Evolutionary conservation across 148 eudicot genomes (phyloP).

Genomic region (Camellia lanceoleosa): DNA sequence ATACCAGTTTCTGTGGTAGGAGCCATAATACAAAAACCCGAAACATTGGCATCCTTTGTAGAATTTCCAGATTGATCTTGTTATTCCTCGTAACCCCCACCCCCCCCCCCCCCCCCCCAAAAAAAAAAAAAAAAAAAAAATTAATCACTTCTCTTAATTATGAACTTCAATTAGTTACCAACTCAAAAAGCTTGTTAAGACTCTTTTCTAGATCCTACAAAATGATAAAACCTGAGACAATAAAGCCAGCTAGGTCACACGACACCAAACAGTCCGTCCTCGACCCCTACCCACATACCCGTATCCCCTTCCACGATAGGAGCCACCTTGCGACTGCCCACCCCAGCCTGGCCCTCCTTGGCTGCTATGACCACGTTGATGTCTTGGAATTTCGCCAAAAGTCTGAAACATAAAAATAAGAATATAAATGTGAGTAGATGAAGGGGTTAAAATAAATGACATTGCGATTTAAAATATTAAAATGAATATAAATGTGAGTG

Average conservation of each 20-base stretch:
- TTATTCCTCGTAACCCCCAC: too few relatives aligned
- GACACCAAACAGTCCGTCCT: constrained; percentile 34
- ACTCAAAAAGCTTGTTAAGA: neutral
- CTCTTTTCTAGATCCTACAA: neutral
- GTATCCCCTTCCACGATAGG: constrained; percentile 50
- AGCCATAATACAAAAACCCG: too few relatives aligned
- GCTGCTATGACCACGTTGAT: constrained; percentile 44
- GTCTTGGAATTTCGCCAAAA: constrained; percentile 50
- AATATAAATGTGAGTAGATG: too few relatives aligned
- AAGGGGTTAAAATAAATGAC: too few relatives aligned
- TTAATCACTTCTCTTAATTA: too few relatives aligned
- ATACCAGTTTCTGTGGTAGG: too few relatives aligned
- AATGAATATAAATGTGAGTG: too few relatives aligned
- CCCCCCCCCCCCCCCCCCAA: too few relatives aligned
- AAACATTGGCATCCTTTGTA: too few relatives aligned
- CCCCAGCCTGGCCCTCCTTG: constrained; percentile 51
- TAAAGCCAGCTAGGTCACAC: constrained; percentile 27
- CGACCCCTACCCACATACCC: constrained; percentile 52
- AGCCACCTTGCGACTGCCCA: constrained; percentile 42
- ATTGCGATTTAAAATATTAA: too few relatives aligned
- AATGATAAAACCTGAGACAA: neutral
- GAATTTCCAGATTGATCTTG: too few relatives aligned
- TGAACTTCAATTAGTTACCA: neutral
- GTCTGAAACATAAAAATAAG: constrained; percentile 36
- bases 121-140: too few relatives aligned